Conservation (phyloP, 192 early-diverging fungal genomes). For the Coemansia sp. region DNA sequence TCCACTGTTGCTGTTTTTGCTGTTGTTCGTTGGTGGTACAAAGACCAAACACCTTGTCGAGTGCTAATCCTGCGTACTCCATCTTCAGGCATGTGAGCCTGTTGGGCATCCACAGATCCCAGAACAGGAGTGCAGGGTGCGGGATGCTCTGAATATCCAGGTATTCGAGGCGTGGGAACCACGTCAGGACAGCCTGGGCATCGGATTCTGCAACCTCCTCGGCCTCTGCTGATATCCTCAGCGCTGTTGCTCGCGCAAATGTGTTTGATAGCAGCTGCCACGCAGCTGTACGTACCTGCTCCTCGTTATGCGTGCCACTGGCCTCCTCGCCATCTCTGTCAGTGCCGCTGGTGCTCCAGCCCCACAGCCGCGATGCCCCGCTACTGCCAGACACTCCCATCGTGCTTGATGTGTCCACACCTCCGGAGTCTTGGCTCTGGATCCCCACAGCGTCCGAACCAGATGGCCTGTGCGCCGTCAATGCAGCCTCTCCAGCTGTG, state of each 20-base stretch:
- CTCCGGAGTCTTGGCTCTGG: not conserved
- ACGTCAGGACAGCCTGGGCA: conserved; percentile 46
- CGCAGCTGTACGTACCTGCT: conserved; percentile 25
- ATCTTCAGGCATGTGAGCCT: conserved; percentile 24
- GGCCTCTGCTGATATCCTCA: conserved; percentile 45
- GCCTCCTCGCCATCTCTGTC: not conserved
- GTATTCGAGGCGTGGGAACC: conserved; percentile 51
- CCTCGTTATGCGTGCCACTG: conserved; percentile 7
- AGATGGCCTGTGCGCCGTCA: not conserved
- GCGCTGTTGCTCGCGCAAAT: conserved; percentile 46
- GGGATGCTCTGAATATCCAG: conserved; percentile 48
- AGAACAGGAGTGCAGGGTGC: conserved; percentile 35
- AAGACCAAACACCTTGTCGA: conserved; percentile 15
- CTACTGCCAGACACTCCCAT: not conserved
- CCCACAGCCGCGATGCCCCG: conserved; percentile 14
- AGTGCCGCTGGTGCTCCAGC: conserved; percentile 6
- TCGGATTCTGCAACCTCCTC: conserved; percentile 44
- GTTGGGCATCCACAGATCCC: conserved; percentile 31
- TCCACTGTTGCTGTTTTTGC: conserved; percentile 13
- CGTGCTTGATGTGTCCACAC: not conserved
- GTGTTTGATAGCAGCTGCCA: conserved; percentile 44
- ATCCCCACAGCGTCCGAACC: not conserved
- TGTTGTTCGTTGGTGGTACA: not conserved
- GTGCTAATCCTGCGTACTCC: conserved; percentile 37
- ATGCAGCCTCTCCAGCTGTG: conserved; percentile 27